Conservation (phyloP, 768 basidiomycete genomes). For the Mycena amicta region DNA sequence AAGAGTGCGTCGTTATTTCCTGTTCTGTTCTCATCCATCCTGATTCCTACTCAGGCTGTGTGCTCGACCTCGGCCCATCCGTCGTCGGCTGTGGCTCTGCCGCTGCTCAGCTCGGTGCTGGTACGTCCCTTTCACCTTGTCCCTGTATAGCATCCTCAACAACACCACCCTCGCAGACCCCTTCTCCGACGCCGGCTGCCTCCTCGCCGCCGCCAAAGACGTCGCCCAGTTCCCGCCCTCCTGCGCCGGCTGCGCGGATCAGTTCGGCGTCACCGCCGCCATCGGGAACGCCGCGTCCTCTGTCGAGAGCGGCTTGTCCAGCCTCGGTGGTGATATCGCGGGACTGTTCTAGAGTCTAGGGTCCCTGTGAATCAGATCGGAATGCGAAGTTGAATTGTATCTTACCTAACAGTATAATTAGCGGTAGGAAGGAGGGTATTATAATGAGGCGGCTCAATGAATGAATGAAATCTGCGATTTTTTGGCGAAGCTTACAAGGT, state of each 20-base stretch:
- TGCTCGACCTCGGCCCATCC: constrained; percentile 14
- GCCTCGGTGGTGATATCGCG: neutral
- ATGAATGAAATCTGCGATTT: too few species aligned
- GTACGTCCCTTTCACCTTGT: too few species aligned
- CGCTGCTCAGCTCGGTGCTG: constrained; percentile 12
- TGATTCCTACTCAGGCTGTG: constrained; percentile 5
- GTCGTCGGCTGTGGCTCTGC: constrained; percentile 16
- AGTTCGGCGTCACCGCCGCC: constrained; percentile 11
- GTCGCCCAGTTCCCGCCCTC: constrained; percentile 9
- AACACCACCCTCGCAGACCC: constrained; percentile 3
- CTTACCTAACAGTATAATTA: too few species aligned
- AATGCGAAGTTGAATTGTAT: neutral
- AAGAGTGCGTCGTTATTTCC: constrained; percentile 2
- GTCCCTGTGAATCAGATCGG: neutral
- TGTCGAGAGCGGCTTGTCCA: neutral
- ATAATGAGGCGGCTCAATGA: too few species aligned
- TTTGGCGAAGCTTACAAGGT: too few species aligned
- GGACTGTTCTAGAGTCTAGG: neutral
- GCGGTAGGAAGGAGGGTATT: too few species aligned
- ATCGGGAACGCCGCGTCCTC: neutral
- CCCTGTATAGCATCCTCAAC: neutral
- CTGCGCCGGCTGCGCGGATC: constrained; percentile 12
- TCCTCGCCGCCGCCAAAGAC: constrained; percentile 19
- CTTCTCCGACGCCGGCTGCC: constrained; percentile 17
- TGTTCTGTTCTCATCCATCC: neutral